Base-by-base conservation (phyloP, 2,329 filamentous ascomycete species). In the Cercospora brassicicola region DNA sequence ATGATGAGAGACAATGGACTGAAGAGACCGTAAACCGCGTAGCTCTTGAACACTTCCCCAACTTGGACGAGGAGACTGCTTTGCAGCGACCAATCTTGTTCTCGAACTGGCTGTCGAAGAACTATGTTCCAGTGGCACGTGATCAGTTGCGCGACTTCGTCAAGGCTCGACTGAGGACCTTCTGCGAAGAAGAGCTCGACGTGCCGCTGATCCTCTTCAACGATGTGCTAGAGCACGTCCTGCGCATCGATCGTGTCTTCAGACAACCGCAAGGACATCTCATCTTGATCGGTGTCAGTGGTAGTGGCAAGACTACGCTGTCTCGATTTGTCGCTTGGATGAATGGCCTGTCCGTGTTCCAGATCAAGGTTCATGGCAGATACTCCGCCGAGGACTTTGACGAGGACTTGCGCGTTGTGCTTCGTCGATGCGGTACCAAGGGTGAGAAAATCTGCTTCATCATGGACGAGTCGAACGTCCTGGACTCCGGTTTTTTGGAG, bases 371-470 rank as follows among this genome's bases (percentile, higher is more conserved):
- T 0, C 95, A 99, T 76, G 95, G 95, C 72, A 97, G 94, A 78
- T 99, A 99, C 82, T 97, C 95, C 15, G 92, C 92, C 1, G 95
- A 98, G 78, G 95, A 99, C 82, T 99, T 99, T 77, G 95, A 99
- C 77, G 96, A 99, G 67, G 95, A 99, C 79, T 84, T 99, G 39
- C 89, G 96, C 72, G 94, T 94, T 77, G 95, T 99, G 8, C 88
- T 99, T 48, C 90, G 95, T 56, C 89, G 95, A 66, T 96, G 93
- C 74, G 95, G 95, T 71, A 98, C 94, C 84, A 97, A 97, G 84
- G 95, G 95, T 39, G 95, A 99, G 79, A 98, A 98, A 85, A 96
- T 99, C 59, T 99, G 96, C 82, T 99, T 99, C 84, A 97, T 99
- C 83, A 98, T 99, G 94, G 95, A 99, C 78, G 95, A 99, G 82